Evolutionary conservation across 2,329 filamentous ascomycete species (phyloP).

Genomic region (Teratosphaeria viscida): DNA sequence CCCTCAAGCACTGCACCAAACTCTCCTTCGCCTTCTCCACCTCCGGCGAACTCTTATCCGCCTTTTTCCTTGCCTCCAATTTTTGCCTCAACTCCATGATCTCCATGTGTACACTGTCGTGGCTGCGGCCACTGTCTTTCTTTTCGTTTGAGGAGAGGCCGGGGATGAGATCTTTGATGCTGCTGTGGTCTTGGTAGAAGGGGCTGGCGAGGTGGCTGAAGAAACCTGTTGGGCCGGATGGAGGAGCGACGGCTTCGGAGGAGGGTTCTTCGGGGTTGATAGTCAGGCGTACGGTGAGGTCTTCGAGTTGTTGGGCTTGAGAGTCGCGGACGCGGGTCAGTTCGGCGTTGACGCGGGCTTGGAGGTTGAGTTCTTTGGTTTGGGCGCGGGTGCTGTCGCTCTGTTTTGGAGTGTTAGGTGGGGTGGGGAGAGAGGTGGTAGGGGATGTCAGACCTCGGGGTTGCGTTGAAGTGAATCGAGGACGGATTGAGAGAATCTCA

Average conservation of each 20-base stretch:
- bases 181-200: slow-evolving; percentile 28
- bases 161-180: slow-evolving; percentile 29
- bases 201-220: slow-evolving; percentile 23
- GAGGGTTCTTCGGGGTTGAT: slow-evolving; percentile 22
- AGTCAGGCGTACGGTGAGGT: slow-evolving; percentile 49
- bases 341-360: slow-evolving; percentile 75
- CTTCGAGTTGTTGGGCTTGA: slow-evolving; percentile 57
- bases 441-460: slow-evolving; percentile 56
- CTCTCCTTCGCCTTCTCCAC: slow-evolving; percentile 66
- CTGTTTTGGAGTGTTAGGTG: slow-evolving; percentile 37
- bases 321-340: slow-evolving; percentile 67
- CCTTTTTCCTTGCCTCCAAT: slow-evolving; percentile 43
- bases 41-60: slow-evolving; percentile 54
- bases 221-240: slow-evolving; percentile 17
- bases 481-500: slow-evolving; percentile 69
- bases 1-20: slow-evolving; percentile 69
- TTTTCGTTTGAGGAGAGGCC: neutral
- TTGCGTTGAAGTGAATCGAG: slow-evolving; percentile 74
- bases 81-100: slow-evolving; percentile 45
- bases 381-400: slow-evolving; percentile 80
- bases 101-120: slow-evolving; percentile 45
- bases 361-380: slow-evolving; percentile 75
- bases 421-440: neutral
- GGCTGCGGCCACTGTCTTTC: slow-evolving; percentile 33
- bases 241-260: slow-evolving; percentile 1